Base-by-base conservation (phyloP, 306 rosid genomes). In the Echinosophora koreensis region DNA sequence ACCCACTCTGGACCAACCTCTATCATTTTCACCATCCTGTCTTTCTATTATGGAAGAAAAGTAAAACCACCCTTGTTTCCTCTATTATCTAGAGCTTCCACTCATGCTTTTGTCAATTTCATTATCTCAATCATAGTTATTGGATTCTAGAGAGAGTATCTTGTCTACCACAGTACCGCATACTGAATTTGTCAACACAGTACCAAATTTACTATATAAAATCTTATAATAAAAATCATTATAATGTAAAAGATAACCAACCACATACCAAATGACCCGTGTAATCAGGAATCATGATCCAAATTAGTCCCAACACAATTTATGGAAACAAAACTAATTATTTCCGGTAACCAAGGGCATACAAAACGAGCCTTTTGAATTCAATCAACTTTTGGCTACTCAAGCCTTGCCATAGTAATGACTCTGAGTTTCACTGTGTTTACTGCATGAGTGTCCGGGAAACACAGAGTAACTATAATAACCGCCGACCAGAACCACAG, bases 381-480 rank as follows among this genome's bases (percentile, higher is more conserved):
- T 37, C 77, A 70, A 51, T 78, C 2, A 61, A 22, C 56, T 56
- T 73, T 49, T 5, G 6, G 51, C 12, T 57, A 54, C 38, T 51
- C 47, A 4, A 30, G 39, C 9, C 18, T 27, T 66, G 38, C n/a
- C 47, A 69, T 54, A 8, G 17, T 60, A 14, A 30, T n/a, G 9
- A 5, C 4, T 17, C 28, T 11, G 50, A 71, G 5, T 72, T 46
- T 59, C 68, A 37, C 59, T 39, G 12, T 17, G 66, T 6, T 6
- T 2, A 37, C 50, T 60, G 73, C 69, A 50, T 11, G 66, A 18
- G 52, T 50, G 71, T 3, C 32, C 74, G 49, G 50, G 77, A 62
- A 59, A 62, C 71, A n/a, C 16, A 42, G 78, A 81, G 49, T 78
- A 90, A 88, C 93, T 61, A 85, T 82, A 86, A 74, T 88, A 89